Evolutionary conservation across 768 basidiomycete species (phyloP).

Genomic region (Chlorophyllum brunneum): DNA sequence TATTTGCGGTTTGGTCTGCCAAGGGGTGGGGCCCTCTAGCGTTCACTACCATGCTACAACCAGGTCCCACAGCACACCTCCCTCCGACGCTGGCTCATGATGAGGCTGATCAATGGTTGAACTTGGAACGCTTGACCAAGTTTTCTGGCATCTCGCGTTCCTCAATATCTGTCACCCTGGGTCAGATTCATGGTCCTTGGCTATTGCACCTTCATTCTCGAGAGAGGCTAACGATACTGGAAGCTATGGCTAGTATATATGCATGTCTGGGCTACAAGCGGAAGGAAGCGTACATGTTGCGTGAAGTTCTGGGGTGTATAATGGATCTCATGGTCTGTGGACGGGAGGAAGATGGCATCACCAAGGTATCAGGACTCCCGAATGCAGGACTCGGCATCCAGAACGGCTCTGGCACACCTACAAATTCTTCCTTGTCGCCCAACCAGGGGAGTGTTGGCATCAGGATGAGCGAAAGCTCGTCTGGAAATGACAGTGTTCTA

Average conservation of each 20-base stretch:
- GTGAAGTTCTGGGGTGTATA: constrained; percentile 82
- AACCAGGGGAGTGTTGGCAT: constrained; percentile 61
- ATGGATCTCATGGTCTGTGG: constrained; percentile 86
- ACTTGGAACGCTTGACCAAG: constrained; percentile 61
- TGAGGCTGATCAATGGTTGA: constrained; percentile 40
- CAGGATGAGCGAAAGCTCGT: constrained; percentile 66
- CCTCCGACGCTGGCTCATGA: constrained; percentile 54
- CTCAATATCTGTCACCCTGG: constrained; percentile 59
- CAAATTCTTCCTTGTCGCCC: constrained; percentile 12
- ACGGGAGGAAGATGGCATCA: constrained; percentile 63
- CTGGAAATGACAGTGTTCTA: constrained; percentile 83
- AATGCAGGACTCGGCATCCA: constrained; percentile 47
- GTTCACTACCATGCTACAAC: constrained; percentile 70
- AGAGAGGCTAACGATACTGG: constrained; percentile 70
- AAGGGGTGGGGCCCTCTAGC: constrained; percentile 85
- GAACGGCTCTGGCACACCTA: constrained; percentile 32
- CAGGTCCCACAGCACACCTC: constrained; percentile 53
- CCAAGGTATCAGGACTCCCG: constrained; percentile 35
- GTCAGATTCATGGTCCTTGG: constrained; percentile 85
- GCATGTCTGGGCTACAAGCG: constrained; percentile 79
- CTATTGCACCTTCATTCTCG: constrained; percentile 72
- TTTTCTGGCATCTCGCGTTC: constrained; percentile 70
- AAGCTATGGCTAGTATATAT: constrained; percentile 71
- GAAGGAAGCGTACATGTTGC: constrained; percentile 83
- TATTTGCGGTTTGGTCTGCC: constrained; percentile 80